These are phyloP conservation scores for Alternaria gaisen DNA, from an alignment of 2,329 filamentous ascomycete genomes.

Conservation along the genomic window DNA sequence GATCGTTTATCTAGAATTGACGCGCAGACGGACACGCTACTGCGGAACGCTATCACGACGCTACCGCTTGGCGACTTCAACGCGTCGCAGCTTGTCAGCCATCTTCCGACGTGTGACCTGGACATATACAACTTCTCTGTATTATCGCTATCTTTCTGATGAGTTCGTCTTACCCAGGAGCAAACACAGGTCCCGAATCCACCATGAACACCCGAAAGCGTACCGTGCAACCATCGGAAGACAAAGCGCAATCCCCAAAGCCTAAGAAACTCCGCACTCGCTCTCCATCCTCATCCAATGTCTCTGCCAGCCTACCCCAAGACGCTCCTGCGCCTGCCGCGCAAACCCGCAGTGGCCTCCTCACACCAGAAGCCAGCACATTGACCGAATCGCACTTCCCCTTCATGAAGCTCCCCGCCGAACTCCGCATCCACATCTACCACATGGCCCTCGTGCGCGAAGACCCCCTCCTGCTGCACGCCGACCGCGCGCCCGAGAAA, in stretches of 20 bases:
- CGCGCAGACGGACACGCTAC: neutral
- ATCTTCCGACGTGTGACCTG: neutral
- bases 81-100: constrained; percentile 1
- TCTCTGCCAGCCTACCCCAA: neutral
- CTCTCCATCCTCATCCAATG: constrained; percentile 4
- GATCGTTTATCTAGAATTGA: neutral
- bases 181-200: neutral
- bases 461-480: constrained; percentile 43
- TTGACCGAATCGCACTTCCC: constrained; percentile 43
- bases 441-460: constrained; percentile 47
- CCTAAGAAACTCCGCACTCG: constrained; percentile 17
- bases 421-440: constrained; percentile 58
- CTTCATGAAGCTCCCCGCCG: constrained; percentile 57
- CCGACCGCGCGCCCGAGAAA: constrained; percentile 22
- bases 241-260: neutral
- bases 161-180: neutral
- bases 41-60: neutral
- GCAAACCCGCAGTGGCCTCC: constrained; percentile 21
- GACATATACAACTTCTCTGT: neutral
- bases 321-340: constrained; percentile 1
- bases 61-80: neutral
- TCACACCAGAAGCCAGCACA: constrained; percentile 32
- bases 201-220: constrained; percentile 18
- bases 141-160: neutral
- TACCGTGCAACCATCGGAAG: constrained; percentile 7